Base-by-base conservation (phyloP, 176 grass and related monocot genomes). In the Bromus sterilis region DNA sequence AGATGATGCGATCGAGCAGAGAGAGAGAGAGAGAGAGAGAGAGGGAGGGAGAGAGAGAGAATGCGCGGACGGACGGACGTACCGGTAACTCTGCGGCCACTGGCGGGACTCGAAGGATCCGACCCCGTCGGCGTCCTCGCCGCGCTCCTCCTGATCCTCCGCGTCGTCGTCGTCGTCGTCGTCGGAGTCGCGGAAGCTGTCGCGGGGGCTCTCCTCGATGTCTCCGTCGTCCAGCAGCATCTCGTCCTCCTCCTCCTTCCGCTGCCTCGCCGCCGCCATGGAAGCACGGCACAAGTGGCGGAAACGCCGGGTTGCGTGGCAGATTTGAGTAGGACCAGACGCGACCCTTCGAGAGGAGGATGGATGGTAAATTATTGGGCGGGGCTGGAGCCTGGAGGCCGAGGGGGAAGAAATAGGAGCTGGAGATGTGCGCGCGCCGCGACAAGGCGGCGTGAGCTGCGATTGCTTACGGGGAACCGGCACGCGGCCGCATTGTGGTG, bases 61-160 rank as follows among this genome's bases (percentile, higher is more conserved):
- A 26, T 40, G 25, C 13, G 42, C 30, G 30, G 4, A 29, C 61
- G 57, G 4, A 3, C 64, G 39, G 3, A 24, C 80, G 72, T 68
- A 97, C 94, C 86, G 75, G 86, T 94, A 97, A 60, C 91, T 97
- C 82, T 82, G 89, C 34, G 94, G 94, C 94, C 94, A 94, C 49
- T 94, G 78, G 11, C 36, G 82, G 2, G 94, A 94, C 56, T 81
- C 42, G 82, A 97, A 94, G 25, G 91, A 73, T 81, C 86, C 89
- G 46, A 77, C 67, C 21, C 78, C 90, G 10, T 68, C 77, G 6
- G 71, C 75, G 4, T 71, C 85, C 29, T 44, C 42, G 2, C 82
- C 74, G 9, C 68, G 77, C 14, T 13, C 80, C 1, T 86, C 85
- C 0, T 36, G 78, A 7, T 74, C 84, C 18, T 24, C 82, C 0